Conservation (phyloP, 2,329 filamentous ascomycete genomes). For the Trichophyton mentagrophytes region DNA sequence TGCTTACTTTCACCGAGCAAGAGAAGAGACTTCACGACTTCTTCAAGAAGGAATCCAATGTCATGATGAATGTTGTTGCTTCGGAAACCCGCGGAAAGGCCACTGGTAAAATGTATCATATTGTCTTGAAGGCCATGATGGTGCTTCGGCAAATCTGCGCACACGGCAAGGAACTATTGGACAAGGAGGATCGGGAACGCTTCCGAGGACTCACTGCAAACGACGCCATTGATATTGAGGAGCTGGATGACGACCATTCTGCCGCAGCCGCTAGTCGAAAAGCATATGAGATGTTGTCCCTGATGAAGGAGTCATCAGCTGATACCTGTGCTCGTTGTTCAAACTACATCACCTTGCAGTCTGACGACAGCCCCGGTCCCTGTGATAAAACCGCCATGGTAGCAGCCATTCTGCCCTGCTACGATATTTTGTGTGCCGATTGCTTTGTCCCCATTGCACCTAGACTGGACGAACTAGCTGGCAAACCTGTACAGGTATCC, state of each 20-base stretch:
- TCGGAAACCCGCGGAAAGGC: slow-evolving; percentile 53
- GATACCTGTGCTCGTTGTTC: slow-evolving; percentile 62
- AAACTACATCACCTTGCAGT: slow-evolving; percentile 43
- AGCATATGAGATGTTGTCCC: slow-evolving; percentile 71
- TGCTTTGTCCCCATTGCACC: slow-evolving; percentile 54
- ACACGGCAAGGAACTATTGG: slow-evolving; percentile 83
- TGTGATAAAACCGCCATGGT: slow-evolving; percentile 45
- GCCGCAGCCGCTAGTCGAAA: slow-evolving; percentile 52
- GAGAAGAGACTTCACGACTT: slow-evolving; percentile 71
- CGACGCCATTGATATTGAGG: slow-evolving; percentile 79
- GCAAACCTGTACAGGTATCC: slow-evolving; percentile 31
- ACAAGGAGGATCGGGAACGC: slow-evolving; percentile 65
- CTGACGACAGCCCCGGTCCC: slow-evolving; percentile 37
- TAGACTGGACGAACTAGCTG: slow-evolving; percentile 35
- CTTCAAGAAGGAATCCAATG: slow-evolving; percentile 68
- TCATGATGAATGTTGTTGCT: slow-evolving; percentile 64
- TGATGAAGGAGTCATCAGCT: slow-evolving; percentile 70
- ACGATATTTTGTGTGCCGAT: slow-evolving; percentile 65
- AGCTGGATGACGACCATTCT: slow-evolving; percentile 52
- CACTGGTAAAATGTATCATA: slow-evolving; percentile 79
- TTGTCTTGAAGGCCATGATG: slow-evolving; percentile 83
- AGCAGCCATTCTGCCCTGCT: slow-evolving; percentile 71
- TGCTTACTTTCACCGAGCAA: slow-evolving; percentile 59
- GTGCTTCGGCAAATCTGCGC: slow-evolving; percentile 82
- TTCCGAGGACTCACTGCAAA: slow-evolving; percentile 71